Conservation (phyloP, 805 yeast genomes). For the Metschnikowia peoriensis region DNA sequence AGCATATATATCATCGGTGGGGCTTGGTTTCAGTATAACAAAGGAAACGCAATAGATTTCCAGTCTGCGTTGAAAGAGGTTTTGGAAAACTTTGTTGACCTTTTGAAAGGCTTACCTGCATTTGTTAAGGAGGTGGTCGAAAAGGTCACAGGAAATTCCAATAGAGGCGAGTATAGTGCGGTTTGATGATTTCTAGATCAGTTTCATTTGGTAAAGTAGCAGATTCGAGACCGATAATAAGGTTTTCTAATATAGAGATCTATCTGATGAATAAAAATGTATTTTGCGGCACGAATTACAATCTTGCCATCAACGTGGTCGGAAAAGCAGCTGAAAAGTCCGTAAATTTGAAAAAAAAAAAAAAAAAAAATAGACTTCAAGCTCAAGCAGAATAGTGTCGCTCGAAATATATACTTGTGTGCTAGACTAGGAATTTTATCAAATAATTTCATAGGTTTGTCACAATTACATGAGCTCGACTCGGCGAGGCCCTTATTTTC, state of each 20-base stretch:
- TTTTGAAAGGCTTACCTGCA: conserved; percentile 58
- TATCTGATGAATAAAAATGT: no score
- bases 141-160: conserved; percentile 58
- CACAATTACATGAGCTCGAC: background rate
- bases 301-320: background rate
- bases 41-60: conserved; percentile 68
- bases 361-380: no score
- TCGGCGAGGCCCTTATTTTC: background rate
- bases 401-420: background rate
- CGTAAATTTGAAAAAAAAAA: no score
- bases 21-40: conserved; percentile 73
- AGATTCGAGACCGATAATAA: no score
- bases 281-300: background rate
- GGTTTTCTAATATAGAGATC: no score
- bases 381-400: background rate
- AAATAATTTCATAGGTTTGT: background rate
- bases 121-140: conserved; percentile 66
- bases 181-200: conserved; percentile 41
- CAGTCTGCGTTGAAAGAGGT: conserved; percentile 73
- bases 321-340: background rate
- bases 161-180: conserved; percentile 91
- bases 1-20: conserved; percentile 71
- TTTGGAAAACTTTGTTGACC: conserved; percentile 61
- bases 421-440: no score
- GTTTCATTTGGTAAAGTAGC: background rate